These are phyloP conservation scores for Camillea tinctor DNA, from an alignment of 2,329 filamentous ascomycete genomes.

Conservation along the genomic window DNA sequence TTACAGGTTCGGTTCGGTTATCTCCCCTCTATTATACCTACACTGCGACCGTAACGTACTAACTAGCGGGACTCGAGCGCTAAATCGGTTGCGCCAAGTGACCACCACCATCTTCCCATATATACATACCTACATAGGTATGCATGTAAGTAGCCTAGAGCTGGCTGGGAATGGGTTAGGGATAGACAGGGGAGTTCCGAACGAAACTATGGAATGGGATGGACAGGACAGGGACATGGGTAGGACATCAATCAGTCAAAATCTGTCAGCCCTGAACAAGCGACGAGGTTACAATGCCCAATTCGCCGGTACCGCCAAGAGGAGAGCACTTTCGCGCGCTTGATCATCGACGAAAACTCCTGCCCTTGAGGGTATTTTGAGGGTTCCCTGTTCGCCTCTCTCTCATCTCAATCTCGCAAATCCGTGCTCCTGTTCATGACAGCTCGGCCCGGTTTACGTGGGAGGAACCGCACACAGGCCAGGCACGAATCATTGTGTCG, in stretches of 20 bases:
- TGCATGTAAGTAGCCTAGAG: too few species aligned
- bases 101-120: too few species aligned
- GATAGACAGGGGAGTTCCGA: not conserved
- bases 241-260: too few species aligned
- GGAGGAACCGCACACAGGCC: not conserved
- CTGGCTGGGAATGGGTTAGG: not conserved
- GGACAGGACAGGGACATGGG: not conserved
- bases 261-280: not conserved
- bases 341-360: not conserved
- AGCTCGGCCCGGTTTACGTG: not conserved
- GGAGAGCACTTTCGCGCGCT: not conserved
- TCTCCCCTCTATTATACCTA: not conserved
- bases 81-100: too few species aligned
- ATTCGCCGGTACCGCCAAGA: not conserved
- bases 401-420: not conserved
- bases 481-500: not conserved
- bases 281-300: not conserved
- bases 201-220: too few species aligned
- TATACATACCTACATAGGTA: too few species aligned
- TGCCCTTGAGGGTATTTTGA: too few species aligned
- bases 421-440: not conserved
- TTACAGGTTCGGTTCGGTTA: not conserved
- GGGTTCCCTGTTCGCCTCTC: not conserved
- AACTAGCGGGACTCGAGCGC: too few species aligned
- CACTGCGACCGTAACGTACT: too few species aligned